These are phyloP conservation scores for Globisporangium nagaii DNA, from an alignment of 352 stramenopile genomes.

Conservation along the genomic window DNA sequence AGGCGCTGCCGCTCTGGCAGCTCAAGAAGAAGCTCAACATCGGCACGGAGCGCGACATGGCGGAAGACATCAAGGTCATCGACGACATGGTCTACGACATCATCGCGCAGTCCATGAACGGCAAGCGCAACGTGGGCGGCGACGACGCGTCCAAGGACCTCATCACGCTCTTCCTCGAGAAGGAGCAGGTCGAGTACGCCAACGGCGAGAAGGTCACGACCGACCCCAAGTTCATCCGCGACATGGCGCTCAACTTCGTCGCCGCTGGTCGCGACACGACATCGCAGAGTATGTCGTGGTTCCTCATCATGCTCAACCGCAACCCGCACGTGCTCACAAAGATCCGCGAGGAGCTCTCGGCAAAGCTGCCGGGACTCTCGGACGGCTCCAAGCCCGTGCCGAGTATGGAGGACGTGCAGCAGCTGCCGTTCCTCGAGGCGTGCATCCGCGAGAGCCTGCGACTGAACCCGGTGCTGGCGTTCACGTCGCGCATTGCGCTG, in stretches of 20 bases:
- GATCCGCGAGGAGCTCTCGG: constrained; percentile 22
- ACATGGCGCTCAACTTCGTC: no score
- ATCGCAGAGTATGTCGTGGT: no score
- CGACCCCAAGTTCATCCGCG: no score
- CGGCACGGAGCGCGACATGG: constrained; percentile 9
- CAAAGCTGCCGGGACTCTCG: background rate
- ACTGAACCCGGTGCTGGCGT: constrained; percentile 46
- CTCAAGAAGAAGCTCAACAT: constrained; percentile 17
- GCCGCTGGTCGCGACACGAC: no score
- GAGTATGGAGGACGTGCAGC: constrained; percentile 26
- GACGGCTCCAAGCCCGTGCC: constrained; percentile 6
- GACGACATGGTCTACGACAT: constrained; percentile 15
- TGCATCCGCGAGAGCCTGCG: constrained; percentile 43
- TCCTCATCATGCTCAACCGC: no score
- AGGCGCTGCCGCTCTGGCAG: constrained; percentile 14
- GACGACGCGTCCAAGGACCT: background rate
- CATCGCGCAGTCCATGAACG: constrained; percentile 10
- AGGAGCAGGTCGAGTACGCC: no score
- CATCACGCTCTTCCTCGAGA: no score
- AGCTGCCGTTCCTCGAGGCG: constrained; percentile 36
- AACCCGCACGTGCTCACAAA: constrained; percentile 31
- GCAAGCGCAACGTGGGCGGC: background rate
- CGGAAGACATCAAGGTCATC: constrained; percentile 7
- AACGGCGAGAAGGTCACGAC: no score
- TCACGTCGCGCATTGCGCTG: constrained; percentile 40